Evolutionary conservation across 2,329 filamentous ascomycete genomes (phyloP), one percentile per base, ranked within the genome.

Genomic region (Aspergillus unguis): DNA sequence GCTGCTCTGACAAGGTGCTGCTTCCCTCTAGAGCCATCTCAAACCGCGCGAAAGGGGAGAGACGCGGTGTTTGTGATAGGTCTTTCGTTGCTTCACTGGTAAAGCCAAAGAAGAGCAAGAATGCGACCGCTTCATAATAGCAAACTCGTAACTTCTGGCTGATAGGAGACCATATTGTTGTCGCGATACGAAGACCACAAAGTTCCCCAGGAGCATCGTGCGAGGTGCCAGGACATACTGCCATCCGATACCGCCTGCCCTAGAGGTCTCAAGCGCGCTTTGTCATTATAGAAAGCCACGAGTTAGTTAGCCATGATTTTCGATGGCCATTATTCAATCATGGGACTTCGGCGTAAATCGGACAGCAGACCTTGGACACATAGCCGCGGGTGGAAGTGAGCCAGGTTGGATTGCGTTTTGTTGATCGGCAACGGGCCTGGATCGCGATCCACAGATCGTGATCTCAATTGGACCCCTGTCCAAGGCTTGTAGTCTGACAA

Each of bases 1-100:
- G 17, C 37, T 54, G 43, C 43, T 54, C 37, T 41, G 37, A 41
- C 25, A 41, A 41, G 25, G 17, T 41, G 17, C 25, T 54, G 51
- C 48, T 48, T 40, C 49, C 60, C 41, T 25, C 37, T 27, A 27
- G 25, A 27, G 37, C 37, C 17, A 41, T 41, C 37, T 41, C 37
- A 25, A 41, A 41, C n/a, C n/a, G 37, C 37, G 37, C 37, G 25
- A 23, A 41, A 41, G 37, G 37, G 37, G 37, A 27, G 25, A 41
- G 37, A 27, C 17, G 25, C 3, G 17, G 37, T 4, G 37, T 41
- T 41, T 41, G 1, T 41, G 17, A 41, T 41, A 25, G 1, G 37
- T 7, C 37, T 41, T 41, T 25, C 8, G 37, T 41, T 41, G 37
- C 37, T 41, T 41, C 25, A 26, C 25, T 23, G 37, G 17, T 41